Percentiles rank a stretch among this genome's conserved stretches.
These are phyloP conservation scores for Licmophora abbreviata DNA, from an alignment of 108 stramenopile species.

Conservation along the genomic window DNA sequence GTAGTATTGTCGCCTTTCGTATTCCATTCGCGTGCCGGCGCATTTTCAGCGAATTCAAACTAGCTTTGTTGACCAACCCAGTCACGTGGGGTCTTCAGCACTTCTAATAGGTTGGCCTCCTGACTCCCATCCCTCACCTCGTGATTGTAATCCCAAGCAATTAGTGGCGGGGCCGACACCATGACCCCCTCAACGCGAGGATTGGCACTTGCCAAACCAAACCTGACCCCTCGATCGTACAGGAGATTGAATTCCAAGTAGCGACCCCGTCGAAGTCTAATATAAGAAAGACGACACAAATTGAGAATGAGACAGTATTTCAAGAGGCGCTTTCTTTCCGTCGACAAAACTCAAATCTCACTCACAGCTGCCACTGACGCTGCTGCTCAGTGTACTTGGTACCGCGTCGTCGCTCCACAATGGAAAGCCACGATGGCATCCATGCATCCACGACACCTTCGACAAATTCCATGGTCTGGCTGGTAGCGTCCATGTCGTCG, in stretches of 20 bases:
- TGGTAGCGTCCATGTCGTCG: constrained; percentile 75
- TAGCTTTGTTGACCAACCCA: too few species aligned
- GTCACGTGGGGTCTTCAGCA: constrained; percentile 65
- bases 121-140: constrained; percentile 50
- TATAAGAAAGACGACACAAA: too few species aligned
- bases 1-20: too few species aligned
- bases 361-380: constrained; percentile 89
- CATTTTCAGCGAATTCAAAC: too few species aligned
- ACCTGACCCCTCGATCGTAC: constrained; percentile 86
- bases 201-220: constrained; percentile 78
- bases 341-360: too few species aligned
- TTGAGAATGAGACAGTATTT: too few species aligned
- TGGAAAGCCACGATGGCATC: constrained; percentile 90
- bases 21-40: too few species aligned
- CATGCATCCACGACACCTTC: constrained; percentile 68
- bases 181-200: constrained; percentile 85
- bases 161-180: constrained; percentile 82
- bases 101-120: constrained; percentile 57
- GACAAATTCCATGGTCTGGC: constrained; percentile 42
- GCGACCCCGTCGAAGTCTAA: constrained; percentile 48
- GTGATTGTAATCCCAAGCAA: constrained; percentile 86
- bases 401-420: constrained; percentile 46
- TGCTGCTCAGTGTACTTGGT: constrained; percentile 53
- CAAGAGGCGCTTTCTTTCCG: constrained; percentile 25
- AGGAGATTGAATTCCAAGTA: constrained; percentile 87